phyloP scores from a whole-genome alignment of 768 basidiomycete genomes.

The Butyriboletus loyo region DNA sequence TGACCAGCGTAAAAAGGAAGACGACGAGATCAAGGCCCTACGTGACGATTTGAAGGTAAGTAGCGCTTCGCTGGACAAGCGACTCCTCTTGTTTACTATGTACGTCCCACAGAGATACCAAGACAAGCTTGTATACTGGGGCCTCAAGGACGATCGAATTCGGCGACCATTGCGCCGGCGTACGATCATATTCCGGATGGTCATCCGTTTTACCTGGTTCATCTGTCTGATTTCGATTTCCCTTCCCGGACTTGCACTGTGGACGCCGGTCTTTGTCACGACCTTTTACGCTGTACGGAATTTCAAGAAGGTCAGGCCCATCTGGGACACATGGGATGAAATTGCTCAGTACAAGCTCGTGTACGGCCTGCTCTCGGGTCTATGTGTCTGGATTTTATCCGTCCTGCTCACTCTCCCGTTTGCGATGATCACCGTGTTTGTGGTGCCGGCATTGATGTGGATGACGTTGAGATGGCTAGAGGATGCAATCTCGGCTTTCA shows the following conservation, averaged over 20 bases:
- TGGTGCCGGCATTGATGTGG: conserved; percentile 83
- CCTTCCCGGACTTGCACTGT: conserved; percentile 74
- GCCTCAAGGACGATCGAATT: conserved; percentile 85
- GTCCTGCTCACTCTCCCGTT: conserved; percentile 62
- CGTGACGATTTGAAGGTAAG: conserved; percentile 60
- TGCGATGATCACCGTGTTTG: conserved; percentile 50
- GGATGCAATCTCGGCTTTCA: conserved; percentile 74
- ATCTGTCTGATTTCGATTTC: conserved; percentile 61
- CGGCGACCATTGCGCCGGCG: conserved; percentile 56
- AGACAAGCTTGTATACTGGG: conserved; percentile 60
- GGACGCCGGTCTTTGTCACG: conserved; percentile 74
- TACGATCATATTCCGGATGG: conserved; percentile 59
- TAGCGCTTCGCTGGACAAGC: not conserved
- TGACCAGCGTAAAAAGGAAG: conserved; percentile 23
- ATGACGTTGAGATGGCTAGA: conserved; percentile 86
- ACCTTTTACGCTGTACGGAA: conserved; percentile 69
- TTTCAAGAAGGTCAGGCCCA: conserved; percentile 78
- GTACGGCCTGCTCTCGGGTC: conserved; percentile 73
- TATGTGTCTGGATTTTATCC: conserved; percentile 59
- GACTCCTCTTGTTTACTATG: not conserved
- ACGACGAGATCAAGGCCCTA: conserved; percentile 33
- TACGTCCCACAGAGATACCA: conserved; percentile 57
- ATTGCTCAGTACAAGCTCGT: conserved; percentile 88
- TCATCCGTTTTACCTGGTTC: conserved; percentile 64
- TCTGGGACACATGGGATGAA: conserved; percentile 87